These are phyloP conservation scores for Apiospora saccharicola DNA, from an alignment of 2,329 filamentous ascomycete genomes.

Conservation along the genomic window DNA sequence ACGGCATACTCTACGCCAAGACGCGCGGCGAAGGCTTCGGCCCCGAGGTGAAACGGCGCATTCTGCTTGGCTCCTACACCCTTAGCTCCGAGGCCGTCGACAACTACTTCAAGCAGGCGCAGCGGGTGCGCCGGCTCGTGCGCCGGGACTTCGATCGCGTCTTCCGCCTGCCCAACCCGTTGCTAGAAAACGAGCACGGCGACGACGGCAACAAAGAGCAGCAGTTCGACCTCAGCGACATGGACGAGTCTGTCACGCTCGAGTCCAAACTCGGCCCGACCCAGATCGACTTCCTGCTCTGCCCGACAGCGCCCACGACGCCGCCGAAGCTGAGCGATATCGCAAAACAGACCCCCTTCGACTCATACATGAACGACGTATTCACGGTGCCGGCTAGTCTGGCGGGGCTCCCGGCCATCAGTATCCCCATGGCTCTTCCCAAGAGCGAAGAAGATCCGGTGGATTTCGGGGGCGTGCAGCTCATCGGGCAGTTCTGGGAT, in stretches of 20 bases:
- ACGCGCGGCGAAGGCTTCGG: constrained; percentile 82
- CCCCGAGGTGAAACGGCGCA: constrained; percentile 83
- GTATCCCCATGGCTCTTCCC: constrained; percentile 69
- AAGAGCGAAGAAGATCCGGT: constrained; percentile 44
- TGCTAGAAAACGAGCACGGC: constrained; percentile 47
- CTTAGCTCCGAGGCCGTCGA: constrained; percentile 90
- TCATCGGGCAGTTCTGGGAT: constrained; percentile 84
- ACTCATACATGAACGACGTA: constrained; percentile 90
- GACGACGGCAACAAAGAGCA: constrained; percentile 41
- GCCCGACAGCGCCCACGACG: constrained; percentile 82
- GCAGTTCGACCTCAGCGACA: constrained; percentile 66
- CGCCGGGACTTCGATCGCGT: constrained; percentile 85
- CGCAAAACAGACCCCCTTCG: constrained; percentile 62
- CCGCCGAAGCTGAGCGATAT: constrained; percentile 72
- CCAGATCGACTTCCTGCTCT: constrained; percentile 85
- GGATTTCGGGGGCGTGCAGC: constrained; percentile 68
- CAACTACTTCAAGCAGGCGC: constrained; percentile 96
- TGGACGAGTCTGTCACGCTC: constrained; percentile 59
- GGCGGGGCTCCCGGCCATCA: constrained; percentile 88
- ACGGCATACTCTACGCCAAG: constrained; percentile 75
- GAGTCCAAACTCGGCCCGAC: constrained; percentile 64
- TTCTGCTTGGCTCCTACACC: constrained; percentile 88
- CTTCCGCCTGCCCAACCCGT: constrained; percentile 74
- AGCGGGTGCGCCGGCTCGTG: constrained; percentile 84
- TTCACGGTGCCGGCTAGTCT: constrained; percentile 95